Evolutionary conservation across 2,329 filamentous ascomycete species (phyloP).

Genomic region (Alternaria tenuissima): DNA sequence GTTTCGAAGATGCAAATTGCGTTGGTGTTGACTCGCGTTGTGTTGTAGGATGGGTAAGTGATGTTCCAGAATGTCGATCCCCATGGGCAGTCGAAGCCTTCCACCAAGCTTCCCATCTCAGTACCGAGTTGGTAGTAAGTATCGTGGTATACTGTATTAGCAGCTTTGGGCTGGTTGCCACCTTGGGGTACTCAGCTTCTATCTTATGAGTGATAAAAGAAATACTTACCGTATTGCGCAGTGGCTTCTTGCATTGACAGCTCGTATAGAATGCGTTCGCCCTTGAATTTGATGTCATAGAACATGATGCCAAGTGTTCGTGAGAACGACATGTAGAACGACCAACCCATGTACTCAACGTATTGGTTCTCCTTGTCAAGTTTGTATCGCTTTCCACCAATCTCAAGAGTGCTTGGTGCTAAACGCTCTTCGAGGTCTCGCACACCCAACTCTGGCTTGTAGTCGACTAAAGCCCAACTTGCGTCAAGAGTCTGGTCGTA

Average conservation of each 20-base stretch:
- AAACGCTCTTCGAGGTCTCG: slow-evolving; percentile 52
- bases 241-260: slow-evolving; percentile 64
- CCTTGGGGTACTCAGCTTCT: slow-evolving; percentile 1
- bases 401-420: slow-evolving; percentile 53
- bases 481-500: slow-evolving; percentile 58
- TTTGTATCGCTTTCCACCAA: slow-evolving; percentile 53
- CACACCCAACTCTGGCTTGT: slow-evolving; percentile 38
- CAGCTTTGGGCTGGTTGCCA: slow-evolving; percentile 8
- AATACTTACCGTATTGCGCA: slow-evolving; percentile 57
- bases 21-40: slow-evolving; percentile 53
- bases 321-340: slow-evolving; percentile 61
- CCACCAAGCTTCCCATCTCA: slow-evolving; percentile 53
- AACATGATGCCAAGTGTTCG: slow-evolving; percentile 60
- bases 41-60: slow-evolving; percentile 56
- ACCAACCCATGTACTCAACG: slow-evolving; percentile 60
- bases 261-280: slow-evolving; percentile 64
- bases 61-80: slow-evolving; percentile 61
- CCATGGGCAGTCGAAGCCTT: slow-evolving; percentile 60
- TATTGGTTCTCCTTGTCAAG: slow-evolving; percentile 56
- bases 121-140: slow-evolving; percentile 59
- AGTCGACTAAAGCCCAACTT: slow-evolving; percentile 56
- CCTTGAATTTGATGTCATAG: slow-evolving; percentile 64
- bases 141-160: slow-evolving; percentile 51
- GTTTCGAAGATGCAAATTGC: slow-evolving; percentile 51
- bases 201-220: not conserved